These are phyloP conservation scores for Penicillium sp. DNA, from an alignment of 2,329 filamentous ascomycete genomes.

Conservation along the genomic window DNA sequence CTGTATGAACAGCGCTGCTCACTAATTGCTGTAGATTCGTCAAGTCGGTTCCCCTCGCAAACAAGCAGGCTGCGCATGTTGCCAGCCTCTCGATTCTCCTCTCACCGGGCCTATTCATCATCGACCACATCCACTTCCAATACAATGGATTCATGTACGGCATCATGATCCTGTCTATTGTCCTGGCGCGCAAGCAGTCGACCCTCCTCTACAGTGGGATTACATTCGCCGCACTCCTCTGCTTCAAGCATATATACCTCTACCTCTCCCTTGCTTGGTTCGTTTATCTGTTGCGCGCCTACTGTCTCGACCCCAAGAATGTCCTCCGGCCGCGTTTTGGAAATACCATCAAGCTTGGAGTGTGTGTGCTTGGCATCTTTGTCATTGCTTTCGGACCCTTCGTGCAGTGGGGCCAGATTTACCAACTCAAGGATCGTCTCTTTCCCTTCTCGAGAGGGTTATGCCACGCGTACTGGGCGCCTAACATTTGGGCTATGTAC, in stretches of 20 bases:
- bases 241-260: constrained; percentile 97
- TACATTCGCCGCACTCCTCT: constrained; percentile 79
- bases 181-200: constrained; percentile 72
- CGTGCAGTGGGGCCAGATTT: constrained; percentile 72
- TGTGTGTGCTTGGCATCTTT: constrained; percentile 69
- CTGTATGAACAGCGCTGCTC: background rate
- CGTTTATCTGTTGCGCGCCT: constrained; percentile 82
- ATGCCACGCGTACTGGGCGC: constrained; percentile 98
- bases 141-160: constrained; percentile 98
- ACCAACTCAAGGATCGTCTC: constrained; percentile 76
- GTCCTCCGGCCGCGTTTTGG: constrained; percentile 71
- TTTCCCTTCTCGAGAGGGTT: constrained; percentile 93
- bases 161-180: constrained; percentile 79
- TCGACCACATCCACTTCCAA: constrained; percentile 98
- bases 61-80: constrained; percentile 77
- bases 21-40: constrained; percentile 60
- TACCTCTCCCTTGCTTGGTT: constrained; percentile 97
- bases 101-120: constrained; percentile 90
- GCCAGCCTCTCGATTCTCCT: constrained; percentile 85
- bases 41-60: constrained; percentile 62
- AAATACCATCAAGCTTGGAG: constrained; percentile 80
- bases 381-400: constrained; percentile 88
- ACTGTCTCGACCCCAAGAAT: constrained; percentile 78
- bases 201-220: constrained; percentile 76
- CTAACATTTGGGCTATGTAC: constrained; percentile 95